Evolutionary conservation across 2,329 filamentous ascomycete species (phyloP), one percentile per base, ranked within the genome.

Genomic region (Aspergillus brunneoviolaceus): DNA sequence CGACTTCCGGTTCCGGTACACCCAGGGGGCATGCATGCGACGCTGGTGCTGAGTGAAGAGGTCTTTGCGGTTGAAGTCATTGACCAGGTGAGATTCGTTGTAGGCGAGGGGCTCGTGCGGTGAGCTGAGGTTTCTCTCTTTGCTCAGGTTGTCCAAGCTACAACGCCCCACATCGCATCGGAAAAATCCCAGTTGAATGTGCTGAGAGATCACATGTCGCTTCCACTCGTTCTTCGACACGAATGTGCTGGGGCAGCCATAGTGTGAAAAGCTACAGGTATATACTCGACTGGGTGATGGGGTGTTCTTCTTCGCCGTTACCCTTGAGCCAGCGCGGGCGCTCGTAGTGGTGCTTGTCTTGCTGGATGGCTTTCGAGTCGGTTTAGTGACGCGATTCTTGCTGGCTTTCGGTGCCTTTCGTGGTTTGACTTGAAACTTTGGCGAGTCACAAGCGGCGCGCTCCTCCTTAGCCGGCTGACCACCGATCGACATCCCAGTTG

Each of bases 141-240:
- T 62, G 57, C 51, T 63, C 62, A 39, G 45, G 59, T 67, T 58
- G 51, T 52, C 60, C 27, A 60, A n/a, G 60, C 73, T 72, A 71
- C 86, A 89, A 7, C 75, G 70, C 62, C 85, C 89, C 33, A 89
- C 80, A 65, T 87, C 84, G 77, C 93, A 98, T 59, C 89, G 81
- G 85, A 88, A 97, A 76, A 87, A 90, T 49, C 84, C 79, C 3
- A 91, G 80, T 57, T 88, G 85, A 23, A 96, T 80, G 71, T 98
- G 94, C 71, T 96, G 90, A 0, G 89, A 90, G 33, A 82, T 79
- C 68, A 94, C 86, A 72, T 98, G 94, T 0, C 94, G 87, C 75
- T 97, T 97, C 94, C 94, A 97, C 74, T 97, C 93, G 72, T 96
- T 96, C 78, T 96, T 96, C 66, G 84, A 88, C 3, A 84, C 83